Percentiles rank a stretch among this genome's conserved stretches.
Conservation (phyloP, 345 rosid genomes). For the Pugionium cornutum region DNA sequence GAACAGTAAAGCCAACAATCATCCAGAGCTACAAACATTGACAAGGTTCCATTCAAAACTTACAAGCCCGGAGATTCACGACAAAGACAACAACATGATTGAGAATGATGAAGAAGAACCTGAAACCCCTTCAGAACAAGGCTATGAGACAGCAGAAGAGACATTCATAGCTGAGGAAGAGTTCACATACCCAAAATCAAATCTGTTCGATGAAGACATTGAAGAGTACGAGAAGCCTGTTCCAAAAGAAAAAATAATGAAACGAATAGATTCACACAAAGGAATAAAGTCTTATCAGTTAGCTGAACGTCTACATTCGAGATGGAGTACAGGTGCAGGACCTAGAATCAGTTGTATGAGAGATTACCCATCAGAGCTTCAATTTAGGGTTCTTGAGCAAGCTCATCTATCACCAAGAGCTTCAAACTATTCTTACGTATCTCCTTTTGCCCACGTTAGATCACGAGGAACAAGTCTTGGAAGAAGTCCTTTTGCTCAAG, state of each 20-base stretch:
- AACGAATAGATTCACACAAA: slow-evolving; percentile 77
- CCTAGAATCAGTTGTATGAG: slow-evolving; percentile 95
- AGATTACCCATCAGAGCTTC: slow-evolving; percentile 89
- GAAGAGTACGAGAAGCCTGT: slow-evolving; percentile 55
- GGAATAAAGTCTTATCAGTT: slow-evolving; percentile 70
- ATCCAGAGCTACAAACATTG: slow-evolving; percentile 37
- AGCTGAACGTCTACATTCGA: slow-evolving; percentile 69
- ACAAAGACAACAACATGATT: slow-evolving; percentile 17
- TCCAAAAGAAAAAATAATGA: slow-evolving; percentile 70
- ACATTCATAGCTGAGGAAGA: slow-evolving; percentile 65
- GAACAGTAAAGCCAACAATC: slow-evolving; percentile 27
- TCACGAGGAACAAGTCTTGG: slow-evolving; percentile 40
- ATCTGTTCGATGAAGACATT: slow-evolving; percentile 60
- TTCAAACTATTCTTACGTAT: slow-evolving; percentile 31
- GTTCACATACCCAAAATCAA: slow-evolving; percentile 58
- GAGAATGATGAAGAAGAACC: slow-evolving; percentile 38
- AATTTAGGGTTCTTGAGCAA: slow-evolving; percentile 62
- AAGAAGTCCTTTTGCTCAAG: slow-evolving; percentile 41
- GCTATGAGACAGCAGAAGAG: slow-evolving; percentile 79
- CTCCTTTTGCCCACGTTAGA: slow-evolving; percentile 37
- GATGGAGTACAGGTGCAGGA: slow-evolving; percentile 94
- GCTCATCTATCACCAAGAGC: slow-evolving; percentile 72
- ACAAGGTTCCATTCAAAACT: slow-evolving; percentile 43
- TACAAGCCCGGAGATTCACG: slow-evolving; percentile 45
- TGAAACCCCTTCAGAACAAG: slow-evolving; percentile 53